Conservation (phyloP, 805 yeast species). For the Wickerhamomyces tratensis region DNA sequence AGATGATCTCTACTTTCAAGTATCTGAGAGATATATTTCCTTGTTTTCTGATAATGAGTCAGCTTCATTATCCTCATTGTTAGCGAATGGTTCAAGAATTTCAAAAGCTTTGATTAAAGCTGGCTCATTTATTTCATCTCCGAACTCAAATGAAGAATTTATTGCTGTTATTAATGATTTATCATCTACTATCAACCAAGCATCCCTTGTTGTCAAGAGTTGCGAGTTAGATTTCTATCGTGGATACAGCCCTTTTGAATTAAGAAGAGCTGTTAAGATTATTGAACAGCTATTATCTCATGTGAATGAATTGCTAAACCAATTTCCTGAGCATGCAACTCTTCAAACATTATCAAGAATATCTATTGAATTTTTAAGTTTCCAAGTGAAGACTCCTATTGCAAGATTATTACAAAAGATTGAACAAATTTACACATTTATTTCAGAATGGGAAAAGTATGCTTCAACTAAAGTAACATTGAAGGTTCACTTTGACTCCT, state of each 20-base stretch:
- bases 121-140: constrained; percentile 16
- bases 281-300: constrained; percentile 34
- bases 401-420: constrained; percentile 71
- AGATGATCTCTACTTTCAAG: constrained; percentile 34
- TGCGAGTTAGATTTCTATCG: constrained; percentile 51
- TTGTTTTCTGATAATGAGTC: constrained; percentile 23
- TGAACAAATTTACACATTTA: constrained; percentile 76
- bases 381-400: constrained; percentile 60
- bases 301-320: constrained; percentile 36
- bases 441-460: constrained; percentile 90
- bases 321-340: constrained; percentile 97
- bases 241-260: constrained; percentile 51
- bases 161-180: constrained; percentile 26
- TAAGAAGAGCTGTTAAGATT: constrained; percentile 45
- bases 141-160: constrained; percentile 7
- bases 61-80: constrained; percentile 17
- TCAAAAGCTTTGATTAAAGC: constrained; percentile 19
- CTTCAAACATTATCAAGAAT: constrained; percentile 56
- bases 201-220: constrained; percentile 15
- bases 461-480: constrained; percentile 74
- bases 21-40: constrained; percentile 40
- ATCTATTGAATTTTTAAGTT: constrained; percentile 54
- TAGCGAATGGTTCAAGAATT: constrained; percentile 31
- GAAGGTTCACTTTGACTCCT: constrained; percentile 38
- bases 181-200: constrained; percentile 22